Percentiles rank a stretch among this genome's conserved stretches.
Evolutionary conservation across 106 monocot species (phyloP).

Genomic region (Narthecium ossifragum): DNA sequence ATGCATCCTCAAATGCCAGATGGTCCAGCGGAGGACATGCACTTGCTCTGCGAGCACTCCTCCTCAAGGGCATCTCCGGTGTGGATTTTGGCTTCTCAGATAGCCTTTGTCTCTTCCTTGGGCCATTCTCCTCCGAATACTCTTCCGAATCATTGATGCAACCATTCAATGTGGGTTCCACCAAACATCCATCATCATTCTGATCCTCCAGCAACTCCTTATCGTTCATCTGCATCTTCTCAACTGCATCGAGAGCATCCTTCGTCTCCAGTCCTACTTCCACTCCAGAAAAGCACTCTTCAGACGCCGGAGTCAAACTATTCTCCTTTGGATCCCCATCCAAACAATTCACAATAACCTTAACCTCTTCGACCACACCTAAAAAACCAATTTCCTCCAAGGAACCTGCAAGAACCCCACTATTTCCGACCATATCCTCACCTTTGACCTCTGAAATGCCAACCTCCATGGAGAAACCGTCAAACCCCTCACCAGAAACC

Average conservation of each 20-base stretch:
- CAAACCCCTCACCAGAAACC: neutral
- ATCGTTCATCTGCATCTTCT: slow-evolving; percentile 6
- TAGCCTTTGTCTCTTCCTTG: slow-evolving; percentile 30
- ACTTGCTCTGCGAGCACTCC: slow-evolving; percentile 56
- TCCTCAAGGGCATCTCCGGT: slow-evolving; percentile 42
- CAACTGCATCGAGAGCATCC: neutral
- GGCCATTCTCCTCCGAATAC: slow-evolving; percentile 2
- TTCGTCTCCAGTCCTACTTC: too few relatives aligned
- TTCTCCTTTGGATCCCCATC: neutral
- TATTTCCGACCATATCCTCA: too few relatives aligned
- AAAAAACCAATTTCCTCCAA: neutral
- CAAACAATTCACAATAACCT: neutral
- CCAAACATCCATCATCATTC: neutral
- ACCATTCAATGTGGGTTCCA: neutral
- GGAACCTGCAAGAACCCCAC: neutral
- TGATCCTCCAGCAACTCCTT: neutral
- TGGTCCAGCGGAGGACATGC: too few relatives aligned
- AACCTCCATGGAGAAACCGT: neutral
- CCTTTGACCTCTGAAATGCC: too few relatives aligned
- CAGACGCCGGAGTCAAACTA: neutral
- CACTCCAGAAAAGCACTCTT: too few relatives aligned
- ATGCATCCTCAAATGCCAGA: slow-evolving; percentile 2
- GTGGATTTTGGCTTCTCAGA: slow-evolving; percentile 13
- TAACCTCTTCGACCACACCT: neutral
- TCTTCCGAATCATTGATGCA: neutral